These are phyloP conservation scores for Ustilago loliicola DNA, from an alignment of 1,284 basidiomycete species.

Conservation along the genomic window DNA sequence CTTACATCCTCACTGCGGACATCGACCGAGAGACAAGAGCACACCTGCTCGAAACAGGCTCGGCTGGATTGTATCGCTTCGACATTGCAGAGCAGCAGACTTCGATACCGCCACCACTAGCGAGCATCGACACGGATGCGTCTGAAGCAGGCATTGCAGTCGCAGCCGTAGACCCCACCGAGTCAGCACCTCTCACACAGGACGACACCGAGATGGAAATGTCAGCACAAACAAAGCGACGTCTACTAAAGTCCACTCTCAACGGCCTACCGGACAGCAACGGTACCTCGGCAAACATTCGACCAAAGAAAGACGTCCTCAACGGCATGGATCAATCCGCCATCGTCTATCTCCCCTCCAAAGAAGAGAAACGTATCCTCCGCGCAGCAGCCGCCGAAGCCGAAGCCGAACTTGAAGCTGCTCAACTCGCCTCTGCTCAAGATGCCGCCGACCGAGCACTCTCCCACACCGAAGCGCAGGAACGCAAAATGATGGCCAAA, in stretches of 20 bases:
- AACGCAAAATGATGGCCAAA: constrained; percentile 44
- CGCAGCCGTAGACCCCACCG: constrained; percentile 23
- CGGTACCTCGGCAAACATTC: background rate
- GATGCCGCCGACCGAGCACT: constrained; percentile 22
- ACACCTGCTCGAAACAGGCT: constrained; percentile 11
- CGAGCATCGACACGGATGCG: constrained; percentile 3
- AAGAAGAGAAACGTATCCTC: constrained; percentile 43
- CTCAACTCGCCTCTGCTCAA: constrained; percentile 3
- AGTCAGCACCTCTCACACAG: constrained; percentile 10
- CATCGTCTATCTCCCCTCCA: constrained; percentile 39
- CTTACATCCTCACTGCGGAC: constrained; percentile 18
- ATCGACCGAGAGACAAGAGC: constrained; percentile 9
- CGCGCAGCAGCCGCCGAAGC: constrained; percentile 45
- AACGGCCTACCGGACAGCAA: constrained; percentile 12
- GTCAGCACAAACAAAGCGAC: constrained; percentile 35
- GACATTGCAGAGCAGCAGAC: constrained; percentile 41
- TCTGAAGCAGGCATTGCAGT: background rate
- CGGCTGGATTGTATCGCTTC: constrained; percentile 36
- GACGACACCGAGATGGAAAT: constrained; percentile 19
- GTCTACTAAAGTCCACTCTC: constrained; percentile 32
- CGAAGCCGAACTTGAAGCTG: constrained; percentile 12
- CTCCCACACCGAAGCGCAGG: constrained; percentile 25
- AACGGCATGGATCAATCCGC: constrained; percentile 31
- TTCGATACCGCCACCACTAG: constrained; percentile 22
- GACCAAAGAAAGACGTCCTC: constrained; percentile 28